Evolutionary conservation across 306 rosid genomes (phyloP).

Genomic region (Trifolium repens): DNA sequence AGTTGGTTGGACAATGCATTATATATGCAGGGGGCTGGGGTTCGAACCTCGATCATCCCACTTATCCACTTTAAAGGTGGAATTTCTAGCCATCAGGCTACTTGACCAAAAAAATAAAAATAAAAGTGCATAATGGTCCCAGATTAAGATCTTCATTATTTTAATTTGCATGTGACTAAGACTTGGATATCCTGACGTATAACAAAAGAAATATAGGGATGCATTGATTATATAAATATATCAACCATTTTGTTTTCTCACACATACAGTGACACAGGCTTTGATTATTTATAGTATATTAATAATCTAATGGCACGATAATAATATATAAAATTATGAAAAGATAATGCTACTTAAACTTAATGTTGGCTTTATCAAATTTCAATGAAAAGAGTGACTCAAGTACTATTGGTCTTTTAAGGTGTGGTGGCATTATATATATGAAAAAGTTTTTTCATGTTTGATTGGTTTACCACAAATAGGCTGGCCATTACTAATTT

Average conservation of each 20-base stretch:
- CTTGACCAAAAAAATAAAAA: too few relatives aligned
- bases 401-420: slow-evolving; percentile 31
- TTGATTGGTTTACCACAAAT: slow-evolving; percentile 33
- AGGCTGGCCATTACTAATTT: slow-evolving; percentile 37
- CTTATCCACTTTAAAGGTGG: too few relatives aligned
- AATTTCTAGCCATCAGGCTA: too few relatives aligned
- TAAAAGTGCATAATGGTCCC: slow-evolving; percentile 34
- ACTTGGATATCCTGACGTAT: slow-evolving; percentile 27
- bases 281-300: not conserved
- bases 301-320: slow-evolving; percentile 36
- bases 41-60: too few relatives aligned
- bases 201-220: not conserved
- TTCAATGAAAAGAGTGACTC: slow-evolving; percentile 34
- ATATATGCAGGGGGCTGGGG: too few relatives aligned
- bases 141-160: slow-evolving; percentile 26
- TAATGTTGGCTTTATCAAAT: slow-evolving; percentile 40
- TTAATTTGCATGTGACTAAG: slow-evolving; percentile 35
- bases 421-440: slow-evolving; percentile 32
- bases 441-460: slow-evolving; percentile 29
- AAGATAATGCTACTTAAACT: slow-evolving; percentile 47
- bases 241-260: not conserved
- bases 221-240: not conserved
- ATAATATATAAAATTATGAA: slow-evolving; percentile 37
- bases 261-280: not conserved
- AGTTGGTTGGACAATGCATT: too few relatives aligned